Evolutionary conservation across 1,284 basidiomycete species (phyloP).

Genomic region (Ceratobasidium sp.): DNA sequence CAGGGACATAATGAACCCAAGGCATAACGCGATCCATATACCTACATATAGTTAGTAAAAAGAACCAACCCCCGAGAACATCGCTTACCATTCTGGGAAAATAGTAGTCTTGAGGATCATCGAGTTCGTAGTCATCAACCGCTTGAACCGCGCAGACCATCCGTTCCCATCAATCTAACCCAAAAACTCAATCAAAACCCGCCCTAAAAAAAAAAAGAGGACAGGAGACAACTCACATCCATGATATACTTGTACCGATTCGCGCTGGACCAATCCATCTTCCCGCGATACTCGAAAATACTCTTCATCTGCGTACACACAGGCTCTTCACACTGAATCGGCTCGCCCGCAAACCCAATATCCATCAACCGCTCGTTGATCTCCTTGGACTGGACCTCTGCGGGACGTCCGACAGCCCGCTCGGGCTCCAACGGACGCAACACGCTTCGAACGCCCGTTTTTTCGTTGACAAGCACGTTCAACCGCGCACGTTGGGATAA

Average conservation of each 20-base stretch:
- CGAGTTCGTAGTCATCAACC: constrained; percentile 73
- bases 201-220: background rate
- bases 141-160: constrained; percentile 78
- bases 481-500: constrained; percentile 65
- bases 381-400: constrained; percentile 57
- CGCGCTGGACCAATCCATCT: constrained; percentile 64
- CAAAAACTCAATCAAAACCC: background rate
- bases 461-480: constrained; percentile 56
- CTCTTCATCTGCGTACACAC: constrained; percentile 63
- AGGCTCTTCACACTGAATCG: constrained; percentile 63
- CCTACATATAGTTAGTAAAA: constrained; percentile 51
- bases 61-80: background rate
- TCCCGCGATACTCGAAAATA: constrained; percentile 65
- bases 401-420: constrained; percentile 63
- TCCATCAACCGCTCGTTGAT: constrained; percentile 70
- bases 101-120: constrained; percentile 74
- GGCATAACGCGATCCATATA: constrained; percentile 64
- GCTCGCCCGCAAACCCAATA: constrained; percentile 68
- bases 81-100: constrained; percentile 73
- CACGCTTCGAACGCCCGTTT: constrained; percentile 61
- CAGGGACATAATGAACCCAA: constrained; percentile 75
- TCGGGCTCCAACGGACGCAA: constrained; percentile 52
- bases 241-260: constrained; percentile 76
- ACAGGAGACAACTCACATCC: constrained; percentile 63
- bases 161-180: constrained; percentile 70